Conservation (phyloP, 192 early-diverging fungal species). For the Coemansia sp. region DNA sequence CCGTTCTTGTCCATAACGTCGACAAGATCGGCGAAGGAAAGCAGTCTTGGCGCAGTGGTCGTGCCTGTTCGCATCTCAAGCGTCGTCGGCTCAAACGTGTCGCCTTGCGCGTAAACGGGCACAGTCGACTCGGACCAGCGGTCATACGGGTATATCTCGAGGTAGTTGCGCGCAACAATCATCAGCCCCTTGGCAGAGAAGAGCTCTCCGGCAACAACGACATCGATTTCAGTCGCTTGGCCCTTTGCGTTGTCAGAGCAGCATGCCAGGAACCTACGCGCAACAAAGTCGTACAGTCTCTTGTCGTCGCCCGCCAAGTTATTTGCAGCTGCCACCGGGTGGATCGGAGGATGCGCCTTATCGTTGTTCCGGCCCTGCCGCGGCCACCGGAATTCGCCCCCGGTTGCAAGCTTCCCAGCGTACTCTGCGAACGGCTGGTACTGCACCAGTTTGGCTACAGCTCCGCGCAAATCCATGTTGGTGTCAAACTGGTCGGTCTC, state of each 20-base stretch:
- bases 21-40: slow-evolving; percentile 88
- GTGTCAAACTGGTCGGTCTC: slow-evolving; percentile 90
- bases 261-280: slow-evolving; percentile 85
- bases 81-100: slow-evolving; percentile 66
- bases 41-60: slow-evolving; percentile 70
- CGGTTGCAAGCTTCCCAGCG: slow-evolving; percentile 60
- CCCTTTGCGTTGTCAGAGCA: slow-evolving; percentile 91
- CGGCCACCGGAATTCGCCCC: slow-evolving; percentile 69
- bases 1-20: slow-evolving; percentile 88
- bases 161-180: slow-evolving; percentile 82
- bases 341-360: slow-evolving; percentile 97
- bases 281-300: slow-evolving; percentile 83
- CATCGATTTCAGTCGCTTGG: slow-evolving; percentile 71
- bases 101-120: slow-evolving; percentile 67
- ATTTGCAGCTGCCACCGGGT: slow-evolving; percentile 68
- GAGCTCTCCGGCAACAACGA: slow-evolving; percentile 68
- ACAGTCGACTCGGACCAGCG: slow-evolving; percentile 76
- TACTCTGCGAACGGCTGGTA: slow-evolving; percentile 53
- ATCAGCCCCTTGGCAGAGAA: slow-evolving; percentile 74
- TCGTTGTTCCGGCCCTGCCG: slow-evolving; percentile 86
- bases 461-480: slow-evolving; percentile 65
- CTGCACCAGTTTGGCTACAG: slow-evolving; percentile 63
- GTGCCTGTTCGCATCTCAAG: slow-evolving; percentile 65
- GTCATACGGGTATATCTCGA: slow-evolving; percentile 92
- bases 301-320: slow-evolving; percentile 65